These are phyloP conservation scores for Lipomyces orientalis DNA, from an alignment of 805 yeast genomes.

Conservation along the genomic window DNA sequence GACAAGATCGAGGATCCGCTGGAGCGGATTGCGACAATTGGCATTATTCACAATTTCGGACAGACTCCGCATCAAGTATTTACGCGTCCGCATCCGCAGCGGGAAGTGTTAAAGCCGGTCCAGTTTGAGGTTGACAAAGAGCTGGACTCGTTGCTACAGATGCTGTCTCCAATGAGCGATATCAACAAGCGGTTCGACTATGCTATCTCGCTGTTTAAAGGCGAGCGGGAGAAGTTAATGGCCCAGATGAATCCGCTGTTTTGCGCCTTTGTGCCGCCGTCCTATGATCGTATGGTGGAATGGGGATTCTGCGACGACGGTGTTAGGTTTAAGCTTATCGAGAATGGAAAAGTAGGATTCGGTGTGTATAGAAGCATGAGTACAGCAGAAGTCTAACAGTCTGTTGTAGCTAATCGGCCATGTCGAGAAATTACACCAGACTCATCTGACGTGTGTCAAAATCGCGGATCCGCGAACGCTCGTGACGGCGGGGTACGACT, in stretches of 20 bases:
- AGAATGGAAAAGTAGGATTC: slow-evolving; percentile 32
- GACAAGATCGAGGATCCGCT: slow-evolving; percentile 74
- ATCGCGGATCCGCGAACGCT: slow-evolving; percentile 36
- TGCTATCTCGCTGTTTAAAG: slow-evolving; percentile 22
- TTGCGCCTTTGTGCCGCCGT: slow-evolving; percentile 33
- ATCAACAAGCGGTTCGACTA: slow-evolving; percentile 22
- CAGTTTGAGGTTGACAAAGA: slow-evolving; percentile 29
- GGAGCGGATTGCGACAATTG: slow-evolving; percentile 77
- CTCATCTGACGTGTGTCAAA: slow-evolving; percentile 31
- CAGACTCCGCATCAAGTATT: slow-evolving; percentile 84
- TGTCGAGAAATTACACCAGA: slow-evolving; percentile 34
- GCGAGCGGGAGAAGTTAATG: slow-evolving; percentile 28
- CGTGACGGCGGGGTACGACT: slow-evolving; percentile 36
- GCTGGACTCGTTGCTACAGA: slow-evolving; percentile 26
- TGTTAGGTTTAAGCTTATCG: slow-evolving; percentile 36
- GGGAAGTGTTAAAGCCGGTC: slow-evolving; percentile 44
- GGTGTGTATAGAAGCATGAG: too few species aligned
- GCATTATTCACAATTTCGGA: slow-evolving; percentile 89
- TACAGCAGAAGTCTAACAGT: not conserved
- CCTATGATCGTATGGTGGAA: slow-evolving; percentile 36
- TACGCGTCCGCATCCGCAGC: slow-evolving; percentile 65
- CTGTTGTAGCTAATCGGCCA: slow-evolving; percentile 30
- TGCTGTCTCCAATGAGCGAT: slow-evolving; percentile 28
- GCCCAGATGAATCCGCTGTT: slow-evolving; percentile 30
- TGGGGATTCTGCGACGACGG: slow-evolving; percentile 40